Evolutionary conservation across 257 asterid species (phyloP).

Genomic region (Fraxinus excelsior): DNA sequence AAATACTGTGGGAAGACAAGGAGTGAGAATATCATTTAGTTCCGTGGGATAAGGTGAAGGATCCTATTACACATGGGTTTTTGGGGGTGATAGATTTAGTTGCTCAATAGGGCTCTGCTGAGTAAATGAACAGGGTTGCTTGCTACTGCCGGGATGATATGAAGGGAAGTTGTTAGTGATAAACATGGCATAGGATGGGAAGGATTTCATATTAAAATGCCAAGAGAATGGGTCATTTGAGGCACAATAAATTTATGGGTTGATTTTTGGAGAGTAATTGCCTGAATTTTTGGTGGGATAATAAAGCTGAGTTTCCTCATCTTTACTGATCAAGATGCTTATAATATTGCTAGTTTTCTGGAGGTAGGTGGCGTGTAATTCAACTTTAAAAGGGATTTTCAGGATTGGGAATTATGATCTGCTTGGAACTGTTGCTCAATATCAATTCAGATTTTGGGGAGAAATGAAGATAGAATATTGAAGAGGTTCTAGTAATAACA

Average conservation of each 20-base stretch:
- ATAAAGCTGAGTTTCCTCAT: neutral
- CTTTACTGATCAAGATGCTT: neutral
- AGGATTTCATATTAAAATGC: neutral
- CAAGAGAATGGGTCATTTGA: neutral
- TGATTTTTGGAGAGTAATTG: neutral
- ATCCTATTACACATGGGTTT: neutral
- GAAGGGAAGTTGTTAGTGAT: neutral
- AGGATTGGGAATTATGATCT: neutral
- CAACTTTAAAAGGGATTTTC: neutral
- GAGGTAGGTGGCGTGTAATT: neutral
- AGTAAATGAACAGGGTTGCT: neutral
- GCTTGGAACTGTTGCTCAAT: neutral
- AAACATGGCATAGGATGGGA: neutral
- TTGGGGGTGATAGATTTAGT: neutral
- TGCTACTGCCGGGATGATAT: neutral
- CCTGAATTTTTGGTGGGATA: neutral
- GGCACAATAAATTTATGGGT: neutral
- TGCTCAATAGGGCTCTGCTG: neutral
- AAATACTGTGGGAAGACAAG: neutral
- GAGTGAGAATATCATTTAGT: neutral
- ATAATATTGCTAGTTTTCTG: neutral
- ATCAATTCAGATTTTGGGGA: neutral
- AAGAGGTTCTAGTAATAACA: neutral
- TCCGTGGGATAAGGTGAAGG: neutral
- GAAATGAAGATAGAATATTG: neutral